Percentiles rank a stretch among this genome's conserved stretches.
These are phyloP conservation scores for Russula brevipes DNA, from an alignment of 768 basidiomycete species.

Conservation along the genomic window DNA sequence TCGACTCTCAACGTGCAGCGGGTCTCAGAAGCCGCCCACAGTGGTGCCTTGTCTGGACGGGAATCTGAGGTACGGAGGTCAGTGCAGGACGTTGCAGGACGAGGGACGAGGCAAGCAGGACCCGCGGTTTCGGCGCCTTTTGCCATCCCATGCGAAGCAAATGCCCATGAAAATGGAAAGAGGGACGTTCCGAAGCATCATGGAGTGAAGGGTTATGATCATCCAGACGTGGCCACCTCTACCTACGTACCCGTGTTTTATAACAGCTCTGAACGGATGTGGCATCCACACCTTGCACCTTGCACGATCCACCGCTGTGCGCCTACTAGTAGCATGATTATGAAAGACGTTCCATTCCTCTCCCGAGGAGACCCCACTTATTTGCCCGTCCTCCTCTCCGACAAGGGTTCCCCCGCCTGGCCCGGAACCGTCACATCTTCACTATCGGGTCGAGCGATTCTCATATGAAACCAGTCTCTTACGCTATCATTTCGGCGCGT, in stretches of 20 bases:
- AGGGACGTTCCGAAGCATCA: neutral
- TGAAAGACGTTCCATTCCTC: neutral
- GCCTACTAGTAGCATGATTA: neutral
- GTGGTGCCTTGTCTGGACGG: neutral
- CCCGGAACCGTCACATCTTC: neutral
- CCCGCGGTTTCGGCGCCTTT: constrained; percentile 1
- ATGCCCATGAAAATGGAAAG: constrained; percentile 3
- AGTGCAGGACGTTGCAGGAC: neutral
- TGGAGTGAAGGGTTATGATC: constrained; percentile 2
- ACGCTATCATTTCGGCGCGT: constrained; percentile 20
- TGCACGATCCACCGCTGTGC: too few relatives aligned
- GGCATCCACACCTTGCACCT: too few relatives aligned
- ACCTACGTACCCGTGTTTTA: neutral
- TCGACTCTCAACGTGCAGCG: neutral
- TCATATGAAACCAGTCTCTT: constrained; percentile 9
- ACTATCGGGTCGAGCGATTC: neutral
- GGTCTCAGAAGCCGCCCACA: neutral
- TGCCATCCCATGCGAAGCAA: neutral
- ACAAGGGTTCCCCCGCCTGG: neutral
- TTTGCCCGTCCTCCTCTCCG: too few relatives aligned
- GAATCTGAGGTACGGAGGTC: neutral
- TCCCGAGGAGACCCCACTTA: neutral
- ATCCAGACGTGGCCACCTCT: neutral
- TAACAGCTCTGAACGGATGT: neutral
- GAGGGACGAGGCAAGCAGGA: constrained; percentile 3